Base-by-base conservation (phyloP, 805 yeast genomes). In the Zygosaccharomyces bailii region DNA sequence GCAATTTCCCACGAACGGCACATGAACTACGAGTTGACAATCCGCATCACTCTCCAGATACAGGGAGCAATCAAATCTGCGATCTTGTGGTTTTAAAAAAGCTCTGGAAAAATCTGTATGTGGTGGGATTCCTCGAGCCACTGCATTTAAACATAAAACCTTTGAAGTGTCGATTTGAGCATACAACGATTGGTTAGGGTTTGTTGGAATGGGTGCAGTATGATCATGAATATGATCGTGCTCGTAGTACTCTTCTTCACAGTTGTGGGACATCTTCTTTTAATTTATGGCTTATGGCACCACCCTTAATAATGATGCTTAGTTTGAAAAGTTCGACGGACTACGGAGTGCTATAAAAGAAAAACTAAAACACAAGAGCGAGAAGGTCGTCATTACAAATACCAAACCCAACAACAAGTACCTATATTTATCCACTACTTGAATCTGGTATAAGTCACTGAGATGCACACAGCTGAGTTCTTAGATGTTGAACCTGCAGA, bases 1-100 rank as follows among this genome's bases (percentile, higher is more conserved):
- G 32, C 86, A 88, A 18, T 76, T 68, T 1, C 84, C 85, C 9
- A 83, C 80, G 56, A 91, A 91, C 21, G 96, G 97, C 21, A 91
- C 76, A 42, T 79, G 76, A 24, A 91, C 53, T 24, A 90, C 75
- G 53, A 90, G 52, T 60, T 91, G 96, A 46, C 82, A 78, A 57
- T 91, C 98, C 2, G 85, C 80, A 60, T 90, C 96, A 1, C 86
- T 78, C 63, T 78, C 68, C 36, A 80, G 59, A 68, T 65, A 55
- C 29, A 66, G 50, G 68, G 79, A 48, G 7, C 77, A 52, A n/a
- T 70, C 63, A 49, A 76, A 79, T 54, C 76, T 76, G 5, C 72
- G 68, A 1, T 71, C 75, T 37, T 70, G 64, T 2, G 70, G 54
- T 51, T 81, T 82, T 62, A 90, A 76, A 16, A 88, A 67, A 19